These are phyloP conservation scores for Psidium guajava DNA, from an alignment of 345 rosid species.

Conservation along the genomic window DNA sequence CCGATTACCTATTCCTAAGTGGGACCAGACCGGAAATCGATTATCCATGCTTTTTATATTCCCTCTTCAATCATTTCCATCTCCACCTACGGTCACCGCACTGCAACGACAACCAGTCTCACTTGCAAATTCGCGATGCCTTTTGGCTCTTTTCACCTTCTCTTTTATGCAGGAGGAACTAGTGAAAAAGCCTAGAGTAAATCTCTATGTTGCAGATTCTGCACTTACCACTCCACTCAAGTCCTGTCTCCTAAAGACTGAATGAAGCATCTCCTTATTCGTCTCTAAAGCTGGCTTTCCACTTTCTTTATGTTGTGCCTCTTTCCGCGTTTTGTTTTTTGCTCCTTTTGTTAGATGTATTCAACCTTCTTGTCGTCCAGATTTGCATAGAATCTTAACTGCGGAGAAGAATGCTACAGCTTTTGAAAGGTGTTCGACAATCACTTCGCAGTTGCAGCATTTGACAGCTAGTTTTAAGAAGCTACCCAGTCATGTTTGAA, in stretches of 20 bases:
- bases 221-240: neutral
- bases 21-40: too few relatives aligned
- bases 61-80: too few relatives aligned
- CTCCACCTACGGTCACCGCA: too few relatives aligned
- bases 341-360: neutral
- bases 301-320: neutral
- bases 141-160: neutral
- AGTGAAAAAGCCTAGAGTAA: neutral
- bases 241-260: neutral
- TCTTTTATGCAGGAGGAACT: neutral
- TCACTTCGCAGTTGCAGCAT: neutral
- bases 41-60: too few relatives aligned
- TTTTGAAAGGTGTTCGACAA: neutral
- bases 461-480: neutral
- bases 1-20: too few relatives aligned
- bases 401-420: neutral
- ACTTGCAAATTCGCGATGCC: neutral
- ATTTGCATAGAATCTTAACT: neutral
- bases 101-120: neutral
- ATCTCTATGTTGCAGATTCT: neutral
- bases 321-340: neutral
- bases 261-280: constrained; percentile 25
- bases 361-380: neutral
- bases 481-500: neutral
- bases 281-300: constrained; percentile 38